Evolutionary conservation across 768 basidiomycete species (phyloP).

Genomic region (Lactarius tabidus): DNA sequence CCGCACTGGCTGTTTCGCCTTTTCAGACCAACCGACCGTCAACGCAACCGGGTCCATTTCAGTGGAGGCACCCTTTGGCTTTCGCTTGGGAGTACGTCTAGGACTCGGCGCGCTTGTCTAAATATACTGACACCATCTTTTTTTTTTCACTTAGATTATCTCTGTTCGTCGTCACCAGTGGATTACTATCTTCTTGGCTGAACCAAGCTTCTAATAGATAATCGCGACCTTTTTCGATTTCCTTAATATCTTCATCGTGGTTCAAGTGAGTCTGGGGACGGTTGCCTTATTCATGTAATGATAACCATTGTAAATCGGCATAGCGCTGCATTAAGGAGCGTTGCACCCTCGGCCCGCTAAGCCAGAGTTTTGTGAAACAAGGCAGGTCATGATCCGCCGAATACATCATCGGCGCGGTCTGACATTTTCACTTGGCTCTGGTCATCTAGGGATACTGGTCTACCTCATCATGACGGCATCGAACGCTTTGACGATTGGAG

Average conservation of each 20-base stretch:
- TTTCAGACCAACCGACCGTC: conserved; percentile 10
- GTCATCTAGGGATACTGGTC: conserved; percentile 18
- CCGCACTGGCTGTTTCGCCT: conserved; percentile 12
- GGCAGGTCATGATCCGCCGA: conserved; percentile 10
- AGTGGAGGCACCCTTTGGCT: neutral
- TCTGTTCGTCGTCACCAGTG: neutral
- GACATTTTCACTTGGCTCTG: neutral
- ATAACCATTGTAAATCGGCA: neutral
- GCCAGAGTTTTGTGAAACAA: conserved; percentile 21
- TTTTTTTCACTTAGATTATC: conserved; percentile 1
- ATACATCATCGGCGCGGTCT: neutral
- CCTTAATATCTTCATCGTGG: conserved; percentile 13
- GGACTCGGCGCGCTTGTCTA: neutral
- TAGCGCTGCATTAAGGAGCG: conserved; percentile 20
- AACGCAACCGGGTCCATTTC: too few relatives aligned
- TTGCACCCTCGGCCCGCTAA: conserved; percentile 13
- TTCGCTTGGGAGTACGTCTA: conserved; percentile 18
- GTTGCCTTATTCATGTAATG: neutral
- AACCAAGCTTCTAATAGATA: neutral
- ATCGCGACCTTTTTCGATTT: conserved; percentile 11
- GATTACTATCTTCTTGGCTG: neutral
- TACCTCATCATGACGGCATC: conserved; percentile 22
- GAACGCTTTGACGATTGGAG: conserved; percentile 19
- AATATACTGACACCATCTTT: neutral
- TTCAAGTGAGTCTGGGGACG: neutral